Evolutionary conservation across 2,329 filamentous ascomycete genomes (phyloP).

Genomic region (Penicillium sclerotigenum): DNA sequence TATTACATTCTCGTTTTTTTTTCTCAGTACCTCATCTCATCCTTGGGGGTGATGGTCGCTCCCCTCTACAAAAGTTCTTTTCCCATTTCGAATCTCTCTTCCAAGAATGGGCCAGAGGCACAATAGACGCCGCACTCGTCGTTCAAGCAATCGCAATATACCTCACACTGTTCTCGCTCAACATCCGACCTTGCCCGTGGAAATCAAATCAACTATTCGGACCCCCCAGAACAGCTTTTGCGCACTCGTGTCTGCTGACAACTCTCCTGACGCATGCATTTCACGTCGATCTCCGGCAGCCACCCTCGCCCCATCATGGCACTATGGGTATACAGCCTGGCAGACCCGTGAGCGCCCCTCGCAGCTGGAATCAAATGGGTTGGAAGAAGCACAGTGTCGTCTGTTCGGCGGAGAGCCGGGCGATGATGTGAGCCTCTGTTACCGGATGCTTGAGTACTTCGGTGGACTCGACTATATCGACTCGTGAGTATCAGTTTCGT

Average conservation of each 20-base stretch:
- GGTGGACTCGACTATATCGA: slow-evolving; percentile 50
- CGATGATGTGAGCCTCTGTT: slow-evolving; percentile 45
- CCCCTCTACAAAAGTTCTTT: slow-evolving; percentile 25
- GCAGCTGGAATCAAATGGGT: slow-evolving; percentile 25
- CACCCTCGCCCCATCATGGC: slow-evolving; percentile 41
- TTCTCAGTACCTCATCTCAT: slow-evolving; percentile 35
- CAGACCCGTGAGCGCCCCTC: slow-evolving; percentile 36
- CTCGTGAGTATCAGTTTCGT: slow-evolving; percentile 31
- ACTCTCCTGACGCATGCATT: slow-evolving; percentile 17
- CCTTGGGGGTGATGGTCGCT: slow-evolving; percentile 40
- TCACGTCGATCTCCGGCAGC: slow-evolving; percentile 26
- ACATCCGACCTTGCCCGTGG: background rate
- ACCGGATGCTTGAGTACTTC: slow-evolving; percentile 51
- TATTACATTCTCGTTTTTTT: background rate
- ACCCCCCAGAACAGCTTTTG: slow-evolving; percentile 7
- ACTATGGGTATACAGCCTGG: slow-evolving; percentile 42
- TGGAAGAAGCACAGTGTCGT: slow-evolving; percentile 44
- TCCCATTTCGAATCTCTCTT: background rate
- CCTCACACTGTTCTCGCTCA: slow-evolving; percentile 7
- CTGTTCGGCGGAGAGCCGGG: slow-evolving; percentile 47
- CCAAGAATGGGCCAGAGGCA: slow-evolving; percentile 47
- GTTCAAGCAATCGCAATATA: slow-evolving; percentile 34
- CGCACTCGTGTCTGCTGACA: slow-evolving; percentile 20
- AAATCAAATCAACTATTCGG: slow-evolving; percentile 10
- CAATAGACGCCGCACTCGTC: slow-evolving; percentile 46